A percentile compares a stretch with the other conserved stretches of the same genome.
Evolutionary conservation across 192 early-diverging fungal species (phyloP).

Genomic region (Coemansia aciculifera): DNA sequence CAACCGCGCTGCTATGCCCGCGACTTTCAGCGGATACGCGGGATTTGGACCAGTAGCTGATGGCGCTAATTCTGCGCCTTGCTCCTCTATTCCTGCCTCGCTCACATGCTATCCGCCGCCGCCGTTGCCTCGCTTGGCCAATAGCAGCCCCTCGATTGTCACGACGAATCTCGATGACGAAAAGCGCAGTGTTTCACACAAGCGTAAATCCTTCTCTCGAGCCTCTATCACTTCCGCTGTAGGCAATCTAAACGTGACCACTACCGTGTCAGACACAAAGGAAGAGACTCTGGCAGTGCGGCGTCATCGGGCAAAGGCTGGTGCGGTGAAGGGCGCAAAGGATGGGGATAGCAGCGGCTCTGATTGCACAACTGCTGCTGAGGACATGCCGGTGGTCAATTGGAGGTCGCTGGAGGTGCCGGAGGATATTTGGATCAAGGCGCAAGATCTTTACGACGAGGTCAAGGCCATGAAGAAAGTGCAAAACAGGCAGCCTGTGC

Average conservation of each 20-base stretch:
- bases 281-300: neutral
- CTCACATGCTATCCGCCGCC: neutral
- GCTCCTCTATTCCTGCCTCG: neutral
- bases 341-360: neutral
- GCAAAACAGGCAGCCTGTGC: constrained; percentile 66
- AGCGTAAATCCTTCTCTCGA: constrained; percentile 2
- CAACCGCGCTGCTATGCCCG: neutral
- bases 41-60: neutral
- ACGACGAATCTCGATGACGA: neutral
- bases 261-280: neutral
- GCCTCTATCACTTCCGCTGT: neutral
- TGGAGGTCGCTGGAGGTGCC: constrained; percentile 42
- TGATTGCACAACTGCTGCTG: neutral
- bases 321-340: neutral
- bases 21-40: neutral
- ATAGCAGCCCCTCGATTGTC: constrained; percentile 10
- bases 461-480: constrained; percentile 63
- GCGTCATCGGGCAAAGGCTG: neutral
- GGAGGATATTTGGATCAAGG: constrained; percentile 32
- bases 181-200: neutral
- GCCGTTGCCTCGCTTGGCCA: neutral
- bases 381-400: constrained; percentile 33
- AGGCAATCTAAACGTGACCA: neutral
- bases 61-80: neutral
- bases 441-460: constrained; percentile 54